These are phyloP conservation scores for Jaltomata sinuosa DNA, from an alignment of 257 asterid species.

Conservation along the genomic window DNA sequence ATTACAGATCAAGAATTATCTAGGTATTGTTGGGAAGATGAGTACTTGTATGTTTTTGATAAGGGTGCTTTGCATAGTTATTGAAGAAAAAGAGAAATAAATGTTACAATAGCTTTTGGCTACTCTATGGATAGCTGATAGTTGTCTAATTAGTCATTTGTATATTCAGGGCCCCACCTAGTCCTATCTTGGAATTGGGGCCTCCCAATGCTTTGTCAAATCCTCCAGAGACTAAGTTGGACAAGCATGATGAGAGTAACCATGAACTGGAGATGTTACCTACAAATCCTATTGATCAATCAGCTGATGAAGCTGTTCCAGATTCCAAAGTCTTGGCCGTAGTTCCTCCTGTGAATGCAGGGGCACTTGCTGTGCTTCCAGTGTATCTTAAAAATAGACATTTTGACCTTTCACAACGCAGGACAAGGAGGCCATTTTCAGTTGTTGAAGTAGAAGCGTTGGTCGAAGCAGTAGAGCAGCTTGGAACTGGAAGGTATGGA, in stretches of 20 bases:
- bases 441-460: slow-evolving; percentile 79
- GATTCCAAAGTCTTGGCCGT: slow-evolving; percentile 51
- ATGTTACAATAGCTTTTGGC: background rate
- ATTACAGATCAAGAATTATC: slow-evolving; percentile 17
- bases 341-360: slow-evolving; percentile 24
- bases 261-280: slow-evolving; percentile 21
- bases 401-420: slow-evolving; percentile 61
- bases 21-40: slow-evolving; percentile 20
- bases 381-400: slow-evolving; percentile 41
- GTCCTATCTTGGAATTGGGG: slow-evolving; percentile 41
- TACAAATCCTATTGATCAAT: slow-evolving; percentile 15
- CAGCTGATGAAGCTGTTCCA: slow-evolving; percentile 20
- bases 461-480: slow-evolving; percentile 79
- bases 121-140: background rate
- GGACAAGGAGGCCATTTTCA: slow-evolving; percentile 83
- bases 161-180: slow-evolving; percentile 40
- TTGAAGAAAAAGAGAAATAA: background rate
- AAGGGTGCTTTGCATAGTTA: background rate
- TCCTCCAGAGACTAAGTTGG: slow-evolving; percentile 26
- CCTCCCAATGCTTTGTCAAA: slow-evolving; percentile 28
- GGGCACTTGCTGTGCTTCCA: slow-evolving; percentile 50
- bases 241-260: slow-evolving; percentile 16
- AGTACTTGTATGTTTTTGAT: background rate
- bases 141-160: background rate
- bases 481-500: slow-evolving; percentile 81